Percentiles rank a stretch among this genome's conserved stretches.
These are phyloP conservation scores for Paraconiothyrium brasiliense DNA, from an alignment of 2,329 filamentous ascomycete genomes.

Conservation along the genomic window DNA sequence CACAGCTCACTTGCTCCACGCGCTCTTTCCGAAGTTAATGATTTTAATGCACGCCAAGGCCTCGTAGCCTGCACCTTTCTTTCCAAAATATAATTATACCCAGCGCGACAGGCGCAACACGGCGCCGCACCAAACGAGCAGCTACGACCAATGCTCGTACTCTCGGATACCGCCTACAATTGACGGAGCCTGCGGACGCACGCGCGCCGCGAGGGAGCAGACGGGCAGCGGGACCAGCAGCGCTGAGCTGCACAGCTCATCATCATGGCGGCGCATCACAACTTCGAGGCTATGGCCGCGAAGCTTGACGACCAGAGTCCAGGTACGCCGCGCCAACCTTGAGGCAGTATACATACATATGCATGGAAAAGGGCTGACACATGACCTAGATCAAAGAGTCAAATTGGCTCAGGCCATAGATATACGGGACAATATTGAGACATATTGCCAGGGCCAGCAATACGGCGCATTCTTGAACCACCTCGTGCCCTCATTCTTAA, in stretches of 20 bases:
- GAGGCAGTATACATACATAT: constrained; percentile 7
- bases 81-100: constrained; percentile 30
- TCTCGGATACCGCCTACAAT: constrained; percentile 25
- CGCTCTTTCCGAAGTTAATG: constrained; percentile 36
- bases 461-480: constrained; percentile 86
- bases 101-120: constrained; percentile 19
- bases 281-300: constrained; percentile 57
- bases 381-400: constrained; percentile 73
- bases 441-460: constrained; percentile 79
- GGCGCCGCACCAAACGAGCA: constrained; percentile 27
- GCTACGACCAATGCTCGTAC: constrained; percentile 39
- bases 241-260: constrained; percentile 33
- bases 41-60: constrained; percentile 41
- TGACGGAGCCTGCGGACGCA: constrained; percentile 24
- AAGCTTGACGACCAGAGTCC: constrained; percentile 57
- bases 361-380: constrained; percentile 29
- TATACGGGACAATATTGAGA: constrained; percentile 89
- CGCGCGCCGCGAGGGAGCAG: constrained; percentile 19
- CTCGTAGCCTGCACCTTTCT: constrained; percentile 32
- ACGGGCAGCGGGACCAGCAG: constrained; percentile 30
- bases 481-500: constrained; percentile 88
- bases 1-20: constrained; percentile 25
- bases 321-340: constrained; percentile 37
- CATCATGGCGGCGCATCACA: constrained; percentile 52
- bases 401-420: constrained; percentile 85